A percentile compares a stretch with the other conserved stretches of the same genome.
Evolutionary conservation across 306 rosid species (phyloP).

Genomic region (Quercus cerris): DNA sequence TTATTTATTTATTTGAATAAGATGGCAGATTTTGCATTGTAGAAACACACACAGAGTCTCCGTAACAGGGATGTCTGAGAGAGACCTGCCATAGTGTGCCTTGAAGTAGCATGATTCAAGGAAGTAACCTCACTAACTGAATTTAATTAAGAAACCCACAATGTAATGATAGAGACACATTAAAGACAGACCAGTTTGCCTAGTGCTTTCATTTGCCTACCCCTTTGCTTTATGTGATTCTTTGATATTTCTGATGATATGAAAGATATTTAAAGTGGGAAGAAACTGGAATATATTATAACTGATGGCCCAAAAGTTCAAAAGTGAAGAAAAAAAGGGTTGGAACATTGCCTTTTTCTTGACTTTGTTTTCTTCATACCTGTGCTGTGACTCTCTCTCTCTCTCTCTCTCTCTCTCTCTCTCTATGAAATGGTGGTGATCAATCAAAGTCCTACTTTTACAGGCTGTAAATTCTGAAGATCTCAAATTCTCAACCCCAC

Average conservation of each 20-base stretch:
- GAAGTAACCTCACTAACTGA: not conserved
- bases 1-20: not conserved
- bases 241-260: not conserved
- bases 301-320: conserved; percentile 14
- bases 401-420: not conserved
- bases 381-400: not conserved
- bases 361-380: not conserved
- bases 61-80: not conserved
- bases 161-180: conserved; percentile 10
- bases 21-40: not conserved
- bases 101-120: conserved; percentile 12
- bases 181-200: conserved; percentile 24
- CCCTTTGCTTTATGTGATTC: conserved; percentile 9
- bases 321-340: not conserved
- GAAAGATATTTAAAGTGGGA: conserved; percentile 6
- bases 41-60: not conserved
- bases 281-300: not conserved
- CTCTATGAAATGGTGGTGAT: not conserved
- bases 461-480: not conserved
- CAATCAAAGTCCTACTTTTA: not conserved
- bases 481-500: not conserved
- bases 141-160: not conserved
- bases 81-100: conserved; percentile 14
- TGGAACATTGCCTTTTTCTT: not conserved
- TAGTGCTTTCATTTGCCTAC: conserved; percentile 5